phyloP scores from a whole-genome alignment of 208 protist genomes.

The Wallacemonas sp. region DNA sequence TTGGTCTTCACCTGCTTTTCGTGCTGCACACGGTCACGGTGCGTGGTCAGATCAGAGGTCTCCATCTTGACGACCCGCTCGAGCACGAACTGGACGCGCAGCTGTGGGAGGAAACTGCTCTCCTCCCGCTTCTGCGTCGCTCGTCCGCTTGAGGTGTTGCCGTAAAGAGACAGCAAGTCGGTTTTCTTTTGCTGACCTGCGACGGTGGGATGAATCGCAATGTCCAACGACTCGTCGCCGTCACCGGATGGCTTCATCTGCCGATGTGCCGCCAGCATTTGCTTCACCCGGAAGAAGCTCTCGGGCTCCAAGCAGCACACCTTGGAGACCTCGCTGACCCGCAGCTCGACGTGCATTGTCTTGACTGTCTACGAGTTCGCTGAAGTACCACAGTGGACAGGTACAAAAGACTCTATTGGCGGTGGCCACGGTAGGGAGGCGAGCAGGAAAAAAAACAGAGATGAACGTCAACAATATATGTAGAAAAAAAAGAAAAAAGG shows the following conservation, averaged over 20 bases:
- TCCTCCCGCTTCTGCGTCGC: slow-evolving; percentile 9
- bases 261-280: slow-evolving; percentile 34
- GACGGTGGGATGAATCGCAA: neutral
- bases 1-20: slow-evolving; percentile 53
- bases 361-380: no score
- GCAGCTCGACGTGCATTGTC: slow-evolving; percentile 82
- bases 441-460: slow-evolving; percentile 10
- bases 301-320: slow-evolving; percentile 66
- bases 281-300: slow-evolving; percentile 81
- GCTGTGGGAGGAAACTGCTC: slow-evolving; percentile 24
- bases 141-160: neutral
- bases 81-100: slow-evolving; percentile 76
- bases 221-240: neutral
- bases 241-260: neutral
- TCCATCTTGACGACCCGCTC: slow-evolving; percentile 73
- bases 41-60: slow-evolving; percentile 36
- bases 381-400: neutral
- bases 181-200: neutral
- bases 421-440: no score
- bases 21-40: slow-evolving; percentile 40
- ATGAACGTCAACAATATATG: neutral
- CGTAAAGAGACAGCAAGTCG: slow-evolving; percentile 3
- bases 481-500: slow-evolving; percentile 5
- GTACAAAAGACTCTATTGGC: no score
- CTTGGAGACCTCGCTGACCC: slow-evolving; percentile 51